Conservation (phyloP, 345 rosid species). For the Clausena lansium region DNA sequence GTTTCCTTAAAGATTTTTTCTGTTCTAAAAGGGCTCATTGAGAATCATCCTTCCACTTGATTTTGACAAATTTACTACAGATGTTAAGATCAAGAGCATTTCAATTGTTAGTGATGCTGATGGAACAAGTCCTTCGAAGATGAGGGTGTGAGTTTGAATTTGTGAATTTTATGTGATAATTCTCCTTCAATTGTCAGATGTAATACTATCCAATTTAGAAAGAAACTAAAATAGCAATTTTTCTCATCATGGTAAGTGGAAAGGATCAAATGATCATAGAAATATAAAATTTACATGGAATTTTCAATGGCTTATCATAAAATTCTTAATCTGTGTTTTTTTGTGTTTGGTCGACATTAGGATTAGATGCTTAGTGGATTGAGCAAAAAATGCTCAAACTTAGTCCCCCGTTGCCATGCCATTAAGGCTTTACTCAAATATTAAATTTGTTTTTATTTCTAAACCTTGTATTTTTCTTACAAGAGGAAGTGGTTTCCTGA, state of each 20-base stretch:
- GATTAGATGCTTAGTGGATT: background rate
- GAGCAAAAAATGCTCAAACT: background rate
- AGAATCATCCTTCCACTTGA: conserved; percentile 7
- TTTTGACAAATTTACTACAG: conserved; percentile 74
- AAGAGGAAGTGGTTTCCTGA: background rate
- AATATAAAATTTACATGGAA: background rate
- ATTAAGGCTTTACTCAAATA: background rate
- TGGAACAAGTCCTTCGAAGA: conserved; percentile 92
- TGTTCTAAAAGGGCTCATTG: background rate
- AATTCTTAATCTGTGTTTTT: background rate
- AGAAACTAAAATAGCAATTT: background rate
- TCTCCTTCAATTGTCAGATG: background rate
- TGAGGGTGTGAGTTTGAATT: conserved; percentile 76
- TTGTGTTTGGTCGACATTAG: background rate
- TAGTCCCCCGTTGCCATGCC: background rate
- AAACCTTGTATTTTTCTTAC: background rate
- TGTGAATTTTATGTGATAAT: background rate
- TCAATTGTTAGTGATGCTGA: conserved; percentile 82
- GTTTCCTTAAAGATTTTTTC: background rate
- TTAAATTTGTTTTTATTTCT: background rate
- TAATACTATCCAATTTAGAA: background rate
- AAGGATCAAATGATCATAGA: background rate
- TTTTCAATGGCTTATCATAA: background rate
- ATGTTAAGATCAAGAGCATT: conserved; percentile 94
- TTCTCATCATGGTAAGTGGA: background rate